Conservation (phyloP, 2,329 filamentous ascomycete genomes). For the Diaporthe aspalathi region DNA sequence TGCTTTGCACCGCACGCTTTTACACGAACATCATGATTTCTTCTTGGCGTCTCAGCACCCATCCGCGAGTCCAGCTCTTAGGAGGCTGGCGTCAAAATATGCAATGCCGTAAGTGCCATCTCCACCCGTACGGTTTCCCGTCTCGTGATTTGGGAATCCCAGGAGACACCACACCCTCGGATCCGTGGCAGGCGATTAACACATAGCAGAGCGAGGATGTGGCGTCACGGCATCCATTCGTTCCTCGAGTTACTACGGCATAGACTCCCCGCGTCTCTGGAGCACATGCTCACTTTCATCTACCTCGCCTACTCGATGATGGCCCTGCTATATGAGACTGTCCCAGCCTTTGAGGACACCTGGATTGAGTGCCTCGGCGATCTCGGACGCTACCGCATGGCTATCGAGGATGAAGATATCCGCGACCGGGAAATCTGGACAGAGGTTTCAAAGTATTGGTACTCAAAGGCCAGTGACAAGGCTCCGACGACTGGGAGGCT, state of each 20-base stretch:
- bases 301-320: conserved; percentile 93
- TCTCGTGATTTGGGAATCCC: too few species aligned
- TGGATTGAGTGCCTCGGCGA: conserved; percentile 97
- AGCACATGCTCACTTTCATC: conserved; percentile 93
- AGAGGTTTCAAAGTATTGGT: conserved; percentile 84
- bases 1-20: conserved; percentile 80
- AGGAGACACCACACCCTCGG: too few species aligned
- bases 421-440: conserved; percentile 85
- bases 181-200: too few species aligned
- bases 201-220: conserved; percentile 75
- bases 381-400: conserved; percentile 85
- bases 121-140: too few species aligned
- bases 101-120: conserved; percentile 72
- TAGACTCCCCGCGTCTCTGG: conserved; percentile 78
- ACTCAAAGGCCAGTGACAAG: conserved; percentile 81
- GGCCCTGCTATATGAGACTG: conserved; percentile 85
- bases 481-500: conserved; percentile 80
- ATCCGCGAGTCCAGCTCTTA: conserved; percentile 75
- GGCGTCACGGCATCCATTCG: conserved; percentile 90
- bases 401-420: conserved; percentile 85
- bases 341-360: conserved; percentile 83
- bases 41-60: conserved; percentile 91
- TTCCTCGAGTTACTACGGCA: conserved; percentile 83
- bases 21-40: conserved; percentile 88
- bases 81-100: conserved; percentile 80